Evolutionary conservation across 2,329 filamentous ascomycete genomes (phyloP), one percentile per base, ranked within the genome.

Genomic region (Clarireedia monteithiana): DNA sequence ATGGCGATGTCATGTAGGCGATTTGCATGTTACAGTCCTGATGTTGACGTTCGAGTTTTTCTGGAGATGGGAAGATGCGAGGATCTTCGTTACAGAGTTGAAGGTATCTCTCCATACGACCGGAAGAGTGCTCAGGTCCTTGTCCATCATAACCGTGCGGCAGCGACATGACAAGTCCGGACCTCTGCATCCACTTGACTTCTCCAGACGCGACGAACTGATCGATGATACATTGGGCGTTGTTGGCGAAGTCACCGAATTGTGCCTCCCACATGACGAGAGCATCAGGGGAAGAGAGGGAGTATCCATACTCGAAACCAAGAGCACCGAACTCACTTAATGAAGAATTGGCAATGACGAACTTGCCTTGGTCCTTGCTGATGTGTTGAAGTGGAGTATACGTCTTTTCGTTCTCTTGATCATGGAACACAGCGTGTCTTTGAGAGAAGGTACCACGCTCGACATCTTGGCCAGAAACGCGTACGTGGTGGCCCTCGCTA

Each of bases 21-120:
- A 99, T 88, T 77, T 99, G 94, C 85, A 99, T 95, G 78, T 99
- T 99, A 81, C 91, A 96, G 76, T 99, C 94, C 77, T 99, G 94
- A 78, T 99, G 94, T 75, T 97, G 94, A 65, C 94, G 90, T 55
- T 95, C 86, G 59, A 97, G 83, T 79, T 94, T 96, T 63, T 96
- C 91, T 34, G 82, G 78, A 1, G 84, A 80, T 53, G 94, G 94
- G 85, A 91, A 99, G 67, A 94, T 82, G 62, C 94, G 89, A 56
- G 94, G 91, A 70, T 99, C 94, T 73, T 99, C 94, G 75, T 97
- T 97, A 76, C 88, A 94, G 59, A 99, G 85, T 75, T 97, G 94
- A 62, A 99, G 81, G 76, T 95, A 99, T 68, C 94, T 88, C 78
- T 99, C 94, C 75, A 99, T 88, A 72, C 94, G 89, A 58, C 90